Percentiles rank a stretch among this genome's conserved stretches.
Evolutionary conservation across 306 rosid species (phyloP).

Genomic region (Alnus rubra): DNA sequence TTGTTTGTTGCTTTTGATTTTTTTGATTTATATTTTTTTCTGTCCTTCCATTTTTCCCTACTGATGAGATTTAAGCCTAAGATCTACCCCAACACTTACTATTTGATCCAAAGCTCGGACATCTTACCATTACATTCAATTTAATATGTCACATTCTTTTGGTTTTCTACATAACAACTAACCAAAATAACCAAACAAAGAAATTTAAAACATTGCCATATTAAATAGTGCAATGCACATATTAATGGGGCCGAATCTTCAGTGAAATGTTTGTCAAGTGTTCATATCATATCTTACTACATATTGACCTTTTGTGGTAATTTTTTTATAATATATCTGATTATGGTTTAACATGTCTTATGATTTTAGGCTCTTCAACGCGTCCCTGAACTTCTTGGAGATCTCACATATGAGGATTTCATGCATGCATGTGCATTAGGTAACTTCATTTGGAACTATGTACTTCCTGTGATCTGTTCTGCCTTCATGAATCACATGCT

Average conservation of each 20-base stretch:
- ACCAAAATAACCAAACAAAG: background rate
- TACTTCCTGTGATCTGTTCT: constrained; percentile 9
- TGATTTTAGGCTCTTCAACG: constrained; percentile 53
- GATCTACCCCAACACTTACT: background rate
- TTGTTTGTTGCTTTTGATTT: background rate
- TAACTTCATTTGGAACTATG: constrained; percentile 24
- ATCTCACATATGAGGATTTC: constrained; percentile 50
- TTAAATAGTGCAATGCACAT: background rate
- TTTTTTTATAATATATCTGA: constrained; percentile 1
- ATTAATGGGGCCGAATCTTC: background rate
- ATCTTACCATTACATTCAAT: background rate
- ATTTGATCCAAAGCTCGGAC: background rate
- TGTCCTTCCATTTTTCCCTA: background rate
- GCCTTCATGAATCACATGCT: background rate
- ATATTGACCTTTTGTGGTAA: background rate
- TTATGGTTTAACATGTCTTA: constrained; percentile 14
- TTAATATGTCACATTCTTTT: background rate
- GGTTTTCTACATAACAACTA: background rate
- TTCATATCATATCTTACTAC: background rate
- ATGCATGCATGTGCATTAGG: constrained; percentile 70
- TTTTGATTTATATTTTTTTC: background rate
- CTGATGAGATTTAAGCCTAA: background rate
- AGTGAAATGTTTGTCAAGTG: background rate
- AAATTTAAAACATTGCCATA: background rate
- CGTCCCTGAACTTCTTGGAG: constrained; percentile 35